These are phyloP conservation scores for Linum trigynum DNA, from an alignment of 345 rosid genomes.

Conservation along the genomic window DNA sequence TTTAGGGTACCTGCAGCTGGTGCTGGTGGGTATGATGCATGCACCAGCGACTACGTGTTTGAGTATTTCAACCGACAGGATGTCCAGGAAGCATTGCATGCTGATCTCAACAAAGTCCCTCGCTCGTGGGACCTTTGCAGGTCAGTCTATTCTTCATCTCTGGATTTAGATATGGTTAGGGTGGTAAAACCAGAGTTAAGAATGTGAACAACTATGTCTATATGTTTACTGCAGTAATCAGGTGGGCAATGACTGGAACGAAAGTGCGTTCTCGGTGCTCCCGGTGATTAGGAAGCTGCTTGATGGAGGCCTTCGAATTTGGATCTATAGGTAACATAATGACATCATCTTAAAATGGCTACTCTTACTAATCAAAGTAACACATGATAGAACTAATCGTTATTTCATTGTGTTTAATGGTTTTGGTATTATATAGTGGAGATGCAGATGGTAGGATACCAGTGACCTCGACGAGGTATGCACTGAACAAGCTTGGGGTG, in stretches of 20 bases:
- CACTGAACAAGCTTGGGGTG: constrained; percentile 1
- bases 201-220: neutral
- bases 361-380: neutral
- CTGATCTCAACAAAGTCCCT: neutral
- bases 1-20: neutral
- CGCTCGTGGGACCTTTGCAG: constrained; percentile 14
- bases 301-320: constrained; percentile 12
- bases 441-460: neutral
- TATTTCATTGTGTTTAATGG: neutral
- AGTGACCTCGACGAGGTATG: constrained; percentile 1
- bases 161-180: neutral
- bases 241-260: constrained; percentile 3
- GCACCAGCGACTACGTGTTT: neutral
- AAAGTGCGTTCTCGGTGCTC: constrained; percentile 3
- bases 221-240: neutral
- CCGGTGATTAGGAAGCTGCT: constrained; percentile 11
- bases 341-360: neutral
- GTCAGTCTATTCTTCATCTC: neutral
- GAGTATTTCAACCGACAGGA: neutral
- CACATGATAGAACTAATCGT: no score
- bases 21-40: constrained; percentile 5
- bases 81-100: constrained; percentile 2
- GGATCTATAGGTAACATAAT: constrained; percentile 9
- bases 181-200: neutral
- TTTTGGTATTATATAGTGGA: neutral